Evolutionary conservation across 257 asterid species (phyloP).

Genomic region (Ehretia macrophylla): DNA sequence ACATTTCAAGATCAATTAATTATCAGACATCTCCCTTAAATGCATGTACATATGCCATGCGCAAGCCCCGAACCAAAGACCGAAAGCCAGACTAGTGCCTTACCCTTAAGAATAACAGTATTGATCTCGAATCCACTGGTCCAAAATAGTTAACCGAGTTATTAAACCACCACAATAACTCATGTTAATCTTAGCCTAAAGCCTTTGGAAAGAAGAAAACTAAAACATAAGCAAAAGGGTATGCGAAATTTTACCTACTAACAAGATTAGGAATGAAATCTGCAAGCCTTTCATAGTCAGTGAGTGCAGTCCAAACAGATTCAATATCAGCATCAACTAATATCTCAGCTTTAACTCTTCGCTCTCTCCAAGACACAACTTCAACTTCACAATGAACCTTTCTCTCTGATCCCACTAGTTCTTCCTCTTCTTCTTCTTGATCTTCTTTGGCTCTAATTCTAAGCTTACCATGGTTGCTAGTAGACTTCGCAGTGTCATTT

Average conservation of each 20-base stretch:
- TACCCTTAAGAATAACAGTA: too few species aligned
- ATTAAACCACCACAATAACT: too few species aligned
- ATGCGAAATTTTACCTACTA: conserved; percentile 40
- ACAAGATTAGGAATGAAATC: conserved; percentile 96
- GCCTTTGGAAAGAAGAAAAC: too few species aligned
- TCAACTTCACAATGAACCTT: conserved; percentile 74
- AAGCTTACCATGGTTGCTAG: conserved; percentile 2
- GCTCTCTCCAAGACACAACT: conserved; percentile 89
- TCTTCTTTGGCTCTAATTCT: not conserved
- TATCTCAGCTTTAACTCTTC: conserved; percentile 70
- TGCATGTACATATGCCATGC: too few species aligned
- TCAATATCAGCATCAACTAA: conserved; percentile 62
- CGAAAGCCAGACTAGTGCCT: too few species aligned
- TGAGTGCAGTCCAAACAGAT: conserved; percentile 79
- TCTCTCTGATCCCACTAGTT: conserved; percentile 14
- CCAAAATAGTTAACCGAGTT: too few species aligned
- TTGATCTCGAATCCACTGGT: too few species aligned
- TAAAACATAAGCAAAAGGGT: not conserved
- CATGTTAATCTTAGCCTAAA: too few species aligned
- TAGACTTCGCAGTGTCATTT: too few species aligned
- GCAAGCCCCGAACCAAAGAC: too few species aligned
- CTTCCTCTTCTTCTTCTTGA: conserved; percentile 4
- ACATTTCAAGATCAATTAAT: too few species aligned
- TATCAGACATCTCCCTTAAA: too few species aligned
- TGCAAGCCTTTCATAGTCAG: conserved; percentile 92